Base-by-base conservation (phyloP, 176 grass and related monocot species). In the Thinopyrum elongatum region DNA sequence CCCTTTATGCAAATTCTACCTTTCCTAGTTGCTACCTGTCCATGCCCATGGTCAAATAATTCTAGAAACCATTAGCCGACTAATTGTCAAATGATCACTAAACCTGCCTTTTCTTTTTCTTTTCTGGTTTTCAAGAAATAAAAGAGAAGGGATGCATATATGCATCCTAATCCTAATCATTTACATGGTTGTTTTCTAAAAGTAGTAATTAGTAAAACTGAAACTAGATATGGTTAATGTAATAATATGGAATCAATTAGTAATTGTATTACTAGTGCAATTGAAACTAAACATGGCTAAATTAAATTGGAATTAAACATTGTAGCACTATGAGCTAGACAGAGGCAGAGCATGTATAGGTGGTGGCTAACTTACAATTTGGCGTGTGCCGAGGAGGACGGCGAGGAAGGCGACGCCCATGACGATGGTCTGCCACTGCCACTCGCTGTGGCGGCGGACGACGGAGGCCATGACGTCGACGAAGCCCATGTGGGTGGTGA, bases 391-490 rank as follows among this genome's bases (percentile, higher is more conserved):
- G 76, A 99, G 86, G 82, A 99, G 94, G 80, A 99, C 39, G 68
- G 90, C 81, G 59, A 99, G 90, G 97, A 99, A 99, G 85, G 82
- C 87, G 85, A 70, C 12, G 57, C 97, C 97, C 97, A 99, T 94
- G 67, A 82, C 31, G 74, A 99, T 88, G 46, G 97, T 94, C 88
- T 99, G 97, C 97, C 97, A 99, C 16, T 89, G 58, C 94, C 92
- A 99, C 94, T 99, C 97, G 72, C 86, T 15, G 82, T 76, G 93
- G 8, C 83, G 85, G 42, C 63, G 63, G 35, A 99, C 14, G 87
- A 97, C 94, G 85, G 97, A 96, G n/a, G 65, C 33, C 90, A 97
- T 91, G 73, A 99, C 97, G 69, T 90, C 90, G 72, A 99, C 8
- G 86, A 99, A 91, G 13, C 92, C 90, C 97, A 99, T 99, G 78